These are phyloP conservation scores for Tulasnella sp. DNA, from an alignment of 768 basidiomycete species.

Conservation along the genomic window DNA sequence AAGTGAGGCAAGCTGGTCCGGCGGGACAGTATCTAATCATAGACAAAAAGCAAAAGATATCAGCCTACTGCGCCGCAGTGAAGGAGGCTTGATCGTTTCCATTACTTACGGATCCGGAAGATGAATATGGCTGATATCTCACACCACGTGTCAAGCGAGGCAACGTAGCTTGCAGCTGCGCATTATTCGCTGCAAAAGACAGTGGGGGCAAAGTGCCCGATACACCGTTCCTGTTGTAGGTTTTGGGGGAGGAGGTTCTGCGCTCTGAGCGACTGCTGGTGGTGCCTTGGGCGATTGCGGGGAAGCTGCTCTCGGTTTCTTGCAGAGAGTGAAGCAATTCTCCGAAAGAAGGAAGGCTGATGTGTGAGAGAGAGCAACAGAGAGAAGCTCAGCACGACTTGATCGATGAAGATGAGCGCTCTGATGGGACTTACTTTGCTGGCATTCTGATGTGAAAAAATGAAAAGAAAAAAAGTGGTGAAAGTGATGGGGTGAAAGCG, in stretches of 20 bases:
- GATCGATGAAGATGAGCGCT: background rate
- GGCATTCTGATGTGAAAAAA: background rate
- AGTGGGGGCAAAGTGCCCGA: background rate
- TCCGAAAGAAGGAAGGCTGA: slow-evolving; percentile 17
- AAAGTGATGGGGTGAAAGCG: background rate
- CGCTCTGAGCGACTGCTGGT: background rate
- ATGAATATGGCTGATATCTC: slow-evolving; percentile 10
- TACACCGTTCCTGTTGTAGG: background rate
- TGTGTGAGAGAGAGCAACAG: background rate
- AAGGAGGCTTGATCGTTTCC: background rate
- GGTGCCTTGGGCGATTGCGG: background rate
- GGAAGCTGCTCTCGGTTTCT: background rate
- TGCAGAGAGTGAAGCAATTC: slow-evolving; percentile 14
- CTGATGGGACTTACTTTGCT: background rate
- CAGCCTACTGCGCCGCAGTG: background rate
- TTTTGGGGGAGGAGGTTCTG: background rate
- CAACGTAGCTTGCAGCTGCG: background rate
- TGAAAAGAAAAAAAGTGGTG: too few relatives aligned
- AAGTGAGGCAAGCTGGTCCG: background rate
- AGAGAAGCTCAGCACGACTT: background rate
- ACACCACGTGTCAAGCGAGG: background rate
- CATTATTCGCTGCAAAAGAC: background rate
- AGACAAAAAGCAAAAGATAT: background rate
- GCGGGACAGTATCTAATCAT: background rate
- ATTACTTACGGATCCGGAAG: background rate